Percentiles rank a stretch among this genome's conserved stretches.
Conservation (phyloP, 108 stramenopile genomes). For the Fistulifera pelliculosa region DNA sequence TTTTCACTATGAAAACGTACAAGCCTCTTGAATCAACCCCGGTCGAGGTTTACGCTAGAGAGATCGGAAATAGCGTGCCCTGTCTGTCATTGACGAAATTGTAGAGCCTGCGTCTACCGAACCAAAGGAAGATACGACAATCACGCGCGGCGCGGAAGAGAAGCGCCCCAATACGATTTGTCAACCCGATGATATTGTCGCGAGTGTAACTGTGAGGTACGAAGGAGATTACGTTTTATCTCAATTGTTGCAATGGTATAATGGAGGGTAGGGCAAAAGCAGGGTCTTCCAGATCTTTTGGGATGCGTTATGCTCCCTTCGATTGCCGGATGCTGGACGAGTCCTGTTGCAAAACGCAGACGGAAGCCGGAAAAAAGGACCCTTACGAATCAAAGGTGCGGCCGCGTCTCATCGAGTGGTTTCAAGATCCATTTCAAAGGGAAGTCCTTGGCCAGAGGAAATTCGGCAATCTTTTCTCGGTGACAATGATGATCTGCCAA, state of each 20-base stretch:
- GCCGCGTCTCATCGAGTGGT: slow-evolving; percentile 60
- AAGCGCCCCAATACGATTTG: slow-evolving; percentile 23
- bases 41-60: slow-evolving; percentile 82
- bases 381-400: slow-evolving; percentile 39
- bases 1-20: slow-evolving; percentile 68
- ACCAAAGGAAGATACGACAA: slow-evolving; percentile 11
- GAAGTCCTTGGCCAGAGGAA: slow-evolving; percentile 69
- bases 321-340: slow-evolving; percentile 37
- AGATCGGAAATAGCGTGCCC: slow-evolving; percentile 79
- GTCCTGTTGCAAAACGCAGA: slow-evolving; percentile 12
- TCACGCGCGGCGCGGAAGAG: neutral
- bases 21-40: slow-evolving; percentile 59
- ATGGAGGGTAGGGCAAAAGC: slow-evolving; percentile 80
- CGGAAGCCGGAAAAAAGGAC: slow-evolving; percentile 3
- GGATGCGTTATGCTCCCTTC: slow-evolving; percentile 67
- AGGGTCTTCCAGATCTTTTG: slow-evolving; percentile 61
- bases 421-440: slow-evolving; percentile 61
- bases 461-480: slow-evolving; percentile 40
- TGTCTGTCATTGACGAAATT: slow-evolving; percentile 23
- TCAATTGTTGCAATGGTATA: slow-evolving; percentile 81
- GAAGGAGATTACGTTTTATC: slow-evolving; percentile 77
- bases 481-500: slow-evolving; percentile 15
- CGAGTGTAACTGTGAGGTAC: slow-evolving; percentile 64
- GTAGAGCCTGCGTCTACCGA: neutral
- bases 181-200: slow-evolving; percentile 69